Base-by-base conservation (phyloP, 2,329 filamentous ascomycete species). In the Sclerotinia borealis region DNA sequence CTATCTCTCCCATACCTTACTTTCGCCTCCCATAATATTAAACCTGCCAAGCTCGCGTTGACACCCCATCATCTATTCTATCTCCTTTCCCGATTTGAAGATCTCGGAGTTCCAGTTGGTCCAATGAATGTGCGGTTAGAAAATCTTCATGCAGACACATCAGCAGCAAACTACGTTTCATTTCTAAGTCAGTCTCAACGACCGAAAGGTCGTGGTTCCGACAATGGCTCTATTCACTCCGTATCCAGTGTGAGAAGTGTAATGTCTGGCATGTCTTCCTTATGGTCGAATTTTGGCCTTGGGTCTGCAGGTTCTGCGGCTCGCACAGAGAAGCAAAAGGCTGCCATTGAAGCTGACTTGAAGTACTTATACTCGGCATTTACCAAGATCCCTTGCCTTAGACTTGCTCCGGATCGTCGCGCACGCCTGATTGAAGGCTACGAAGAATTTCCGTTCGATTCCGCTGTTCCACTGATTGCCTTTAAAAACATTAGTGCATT, bases 291-390 rank as follows among this genome's bases (percentile, higher is more conserved):
- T 72, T 87, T 98, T 68, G 90, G 93, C 29, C 84, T 97, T 34
- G 87, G 87, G 65, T 88, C 90, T 50, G 90, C 88, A 76, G 91
- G 91, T 71, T 88, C 90, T 48, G 85, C 86, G 56, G 89, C 92
- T 68, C 91, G 93, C 74, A 91, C 87, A 41, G 95, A 97, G 77
- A 92, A 92, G 74, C 92, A 95, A 75, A 96, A 96, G 77, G 89
- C 88, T 64, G 89, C 91, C 50, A 78, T 95, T 63, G 87, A 95
- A 74, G 86, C 89, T 63, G 95, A 99, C 75, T 79, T 97, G 70
- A 97, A 93, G 76, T 98, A 99, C 75, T 82, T 99, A 39, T 99
- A 97, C 79, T 98, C 95, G 48, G 92, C 95, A 63, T 99, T 98
- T 75, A 99, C 95, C 73, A 99, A 98, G 79, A 96, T 99, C 49